Evolutionary conservation across 306 rosid genomes (phyloP), one percentile per base, ranked within the genome.

Genomic region (Lupinus albus): DNA sequence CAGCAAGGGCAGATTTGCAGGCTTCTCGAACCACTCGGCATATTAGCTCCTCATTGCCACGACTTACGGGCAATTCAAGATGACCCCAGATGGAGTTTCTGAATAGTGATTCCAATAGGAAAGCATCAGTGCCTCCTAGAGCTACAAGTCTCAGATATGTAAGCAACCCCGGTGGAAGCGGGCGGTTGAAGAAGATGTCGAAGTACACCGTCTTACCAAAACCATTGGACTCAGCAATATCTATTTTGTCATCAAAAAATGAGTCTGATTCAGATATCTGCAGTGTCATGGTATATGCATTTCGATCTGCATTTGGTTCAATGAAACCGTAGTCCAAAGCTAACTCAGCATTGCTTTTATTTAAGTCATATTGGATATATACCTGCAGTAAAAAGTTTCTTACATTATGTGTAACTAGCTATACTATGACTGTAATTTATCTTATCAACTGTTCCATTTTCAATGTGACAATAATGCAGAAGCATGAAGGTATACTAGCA

Each of bases 271-370:
- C 90, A 0, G 94, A 79, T 77, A 93, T 93, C 62, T 63, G 86
- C 9, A 90, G 78, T 6, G 97, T 93, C 46, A 93, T 64, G 11
- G 96, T 93, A 58, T 64, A 93, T 18, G 89, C 88, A 75, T 83
- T 71, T 51, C 97, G 89, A 11, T 76, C 70, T 18, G 57, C 44
- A 64, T 68, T 74, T 7, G 86, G 73, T 76, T 93, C 98, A 68
- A 86, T 79, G 86, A 93, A 90, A 61, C 99, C 97, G 0, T 93
- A 93, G 80, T 90, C 99, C 72, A 93, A 63, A 72, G 99, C 99
- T 68, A 88, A 75, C 72, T 93, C 99, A 0, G 97, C 99, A 33
- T 88, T 93, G 90, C 94, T 89, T 84, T 93, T 93, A 45, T 82
- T 88, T 38, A 84, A 50, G 58, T 89, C 99, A 65, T 93, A 93